phyloP scores from a whole-genome alignment of 2,329 filamentous ascomycete species.

The Claviceps quebecensis region DNA sequence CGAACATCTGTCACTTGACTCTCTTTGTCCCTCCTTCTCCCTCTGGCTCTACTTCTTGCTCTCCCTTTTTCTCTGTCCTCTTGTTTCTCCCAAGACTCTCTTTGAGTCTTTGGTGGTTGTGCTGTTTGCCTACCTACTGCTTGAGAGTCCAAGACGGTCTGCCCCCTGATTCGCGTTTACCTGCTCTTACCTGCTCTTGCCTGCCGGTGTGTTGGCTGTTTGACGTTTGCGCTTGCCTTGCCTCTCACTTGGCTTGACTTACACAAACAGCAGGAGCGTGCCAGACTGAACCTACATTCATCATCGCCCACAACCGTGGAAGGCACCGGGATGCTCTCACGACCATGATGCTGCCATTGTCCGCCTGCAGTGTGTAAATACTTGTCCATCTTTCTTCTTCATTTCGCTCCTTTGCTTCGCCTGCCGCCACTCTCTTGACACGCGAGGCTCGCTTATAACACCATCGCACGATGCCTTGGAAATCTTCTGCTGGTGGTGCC shows the following conservation, averaged over 20 bases:
- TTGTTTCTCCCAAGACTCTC: background rate
- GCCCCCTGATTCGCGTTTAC: background rate
- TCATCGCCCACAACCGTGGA: background rate
- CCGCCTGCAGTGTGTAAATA: conserved; percentile 1
- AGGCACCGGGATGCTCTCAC: background rate
- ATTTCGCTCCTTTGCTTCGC: background rate
- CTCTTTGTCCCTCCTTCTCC: background rate
- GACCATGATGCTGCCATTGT: background rate
- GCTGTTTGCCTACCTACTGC: background rate
- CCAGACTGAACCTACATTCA: background rate
- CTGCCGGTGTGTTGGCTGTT: background rate
- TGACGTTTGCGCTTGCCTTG: background rate
- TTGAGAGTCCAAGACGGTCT: background rate
- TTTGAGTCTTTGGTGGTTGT: background rate
- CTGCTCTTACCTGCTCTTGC: background rate
- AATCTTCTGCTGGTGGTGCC: conserved; percentile 21
- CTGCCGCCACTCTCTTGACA: background rate
- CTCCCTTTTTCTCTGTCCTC: too few species aligned
- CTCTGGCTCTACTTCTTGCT: background rate
- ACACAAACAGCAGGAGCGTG: background rate
- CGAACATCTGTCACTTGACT: background rate
- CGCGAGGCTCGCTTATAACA: background rate
- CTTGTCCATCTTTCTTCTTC: background rate
- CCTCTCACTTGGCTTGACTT: background rate
- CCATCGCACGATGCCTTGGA: conserved; percentile 25